Percentiles rank a stretch among this genome's conserved stretches.
phyloP scores from a whole-genome alignment of 2,329 filamentous ascomycete species.

The Chrysoporthe deuterocubensis region DNA sequence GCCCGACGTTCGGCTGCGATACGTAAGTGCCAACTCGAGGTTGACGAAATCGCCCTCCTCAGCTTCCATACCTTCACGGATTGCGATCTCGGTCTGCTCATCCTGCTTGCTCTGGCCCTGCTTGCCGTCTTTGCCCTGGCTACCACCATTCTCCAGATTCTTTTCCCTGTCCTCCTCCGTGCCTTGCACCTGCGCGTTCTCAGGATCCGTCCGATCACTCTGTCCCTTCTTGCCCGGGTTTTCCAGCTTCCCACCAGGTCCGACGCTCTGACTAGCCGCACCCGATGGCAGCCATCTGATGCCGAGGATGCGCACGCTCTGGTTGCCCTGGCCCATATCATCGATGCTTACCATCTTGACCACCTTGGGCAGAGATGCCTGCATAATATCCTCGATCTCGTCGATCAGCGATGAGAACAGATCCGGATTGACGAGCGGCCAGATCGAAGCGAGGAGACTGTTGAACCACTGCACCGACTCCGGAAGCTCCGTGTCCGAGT shows the following conservation, averaged over 20 bases:
- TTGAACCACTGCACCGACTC: constrained; percentile 76
- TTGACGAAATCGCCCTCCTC: constrained; percentile 82
- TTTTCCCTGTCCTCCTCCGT: constrained; percentile 41
- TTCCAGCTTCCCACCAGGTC: constrained; percentile 61
- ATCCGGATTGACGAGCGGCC: constrained; percentile 77
- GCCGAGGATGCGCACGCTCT: constrained; percentile 71
- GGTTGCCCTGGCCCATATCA: constrained; percentile 76
- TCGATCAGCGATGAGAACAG: constrained; percentile 71
- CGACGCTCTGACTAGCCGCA: constrained; percentile 66
- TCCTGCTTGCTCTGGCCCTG: constrained; percentile 41
- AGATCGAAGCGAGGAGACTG: constrained; percentile 67
- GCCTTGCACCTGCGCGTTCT: constrained; percentile 35
- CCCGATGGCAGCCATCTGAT: constrained; percentile 74
- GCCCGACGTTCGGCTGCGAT: constrained; percentile 65
- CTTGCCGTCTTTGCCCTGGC: constrained; percentile 39
- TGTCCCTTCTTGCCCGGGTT: constrained; percentile 35
- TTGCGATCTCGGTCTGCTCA: constrained; percentile 42
- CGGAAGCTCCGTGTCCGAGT: constrained; percentile 53
- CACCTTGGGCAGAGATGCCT: constrained; percentile 70
- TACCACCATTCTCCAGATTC: constrained; percentile 39
- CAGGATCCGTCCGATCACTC: constrained; percentile 53
- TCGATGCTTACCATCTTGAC: constrained; percentile 77
- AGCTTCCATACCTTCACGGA: constrained; percentile 68
- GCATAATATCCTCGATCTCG: constrained; percentile 76
- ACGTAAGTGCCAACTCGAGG: constrained; percentile 75